Evolutionary conservation across 2,329 filamentous ascomycete genomes (phyloP), one percentile per base, ranked within the genome.

Genomic region (Fusarium poae): DNA sequence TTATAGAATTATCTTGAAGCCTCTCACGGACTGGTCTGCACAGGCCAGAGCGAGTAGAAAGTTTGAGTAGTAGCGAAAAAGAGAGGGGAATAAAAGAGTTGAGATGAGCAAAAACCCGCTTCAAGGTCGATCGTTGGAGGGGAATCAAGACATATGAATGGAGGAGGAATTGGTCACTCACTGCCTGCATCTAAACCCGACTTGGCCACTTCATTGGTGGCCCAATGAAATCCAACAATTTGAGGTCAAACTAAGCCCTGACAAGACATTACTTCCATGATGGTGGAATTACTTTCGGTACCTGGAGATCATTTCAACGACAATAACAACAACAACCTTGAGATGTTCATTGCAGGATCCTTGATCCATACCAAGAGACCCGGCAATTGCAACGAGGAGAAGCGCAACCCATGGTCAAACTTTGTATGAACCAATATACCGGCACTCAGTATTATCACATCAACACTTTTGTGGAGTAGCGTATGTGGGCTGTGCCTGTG

Each of bases 121-220:
- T 30, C 34, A 46, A 27, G 40, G 65, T 53, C 21, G 54, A 69
- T 66, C 43, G 60, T 42, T 29, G 60, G 60, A 68, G 65, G 65
- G 61, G 65, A 65, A 61, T 63, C 4, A 45, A 62, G 48, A 50
- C 40, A 39, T 45, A 16, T 34, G 32, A 46, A 55, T 44, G 60
- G 52, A 39, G 53, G 49, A 39, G 53, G 49, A 39, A 18, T 34
- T 35, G 21, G 50, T 39, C 65, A 57, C 65, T 39, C 65, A 57
- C 65, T 43, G 46, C 42, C 50, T 61, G 53, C 50, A 45, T 57
- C 65, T 68, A 68, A 51, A 45, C 65, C 65, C 60, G 21, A 68
- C 65, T 44, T 50, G 60, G 65, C 23, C 23, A 40, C 37, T 57
- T 57, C 32, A 44, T 25, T 39, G 58, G 29, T 45, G 37, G 34